A percentile compares a stretch with the other conserved stretches of the same genome.
Conservation (phyloP, 192 early-diverging fungal genomes). For the Coemansia sp. region DNA sequence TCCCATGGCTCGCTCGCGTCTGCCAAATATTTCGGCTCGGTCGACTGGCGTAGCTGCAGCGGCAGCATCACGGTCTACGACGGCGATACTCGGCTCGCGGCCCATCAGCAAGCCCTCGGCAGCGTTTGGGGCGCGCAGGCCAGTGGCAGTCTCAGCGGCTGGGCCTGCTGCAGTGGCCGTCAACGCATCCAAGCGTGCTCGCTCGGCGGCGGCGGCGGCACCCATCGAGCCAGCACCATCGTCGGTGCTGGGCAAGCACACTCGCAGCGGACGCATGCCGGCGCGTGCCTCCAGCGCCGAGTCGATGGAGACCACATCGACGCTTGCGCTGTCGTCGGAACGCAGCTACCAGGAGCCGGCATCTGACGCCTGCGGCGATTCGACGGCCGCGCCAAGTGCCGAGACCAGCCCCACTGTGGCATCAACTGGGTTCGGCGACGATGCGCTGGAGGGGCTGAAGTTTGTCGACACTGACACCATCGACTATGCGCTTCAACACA, state of each 20-base stretch:
- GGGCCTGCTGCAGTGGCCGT: background rate
- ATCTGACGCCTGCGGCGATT: background rate
- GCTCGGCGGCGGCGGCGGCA: constrained; percentile 5
- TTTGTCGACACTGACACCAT: constrained; percentile 38
- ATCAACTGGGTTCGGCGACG: background rate
- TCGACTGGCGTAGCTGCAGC: background rate
- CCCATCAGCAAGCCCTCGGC: constrained; percentile 43
- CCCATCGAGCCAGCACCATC: background rate
- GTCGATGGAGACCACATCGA: background rate
- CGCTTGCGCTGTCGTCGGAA: background rate
- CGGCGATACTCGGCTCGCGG: constrained; percentile 8
- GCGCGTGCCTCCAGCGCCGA: background rate
- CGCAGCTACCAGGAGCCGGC: background rate
- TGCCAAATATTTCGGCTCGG: background rate
- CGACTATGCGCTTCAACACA: constrained; percentile 46
- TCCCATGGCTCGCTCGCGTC: constrained; percentile 9
- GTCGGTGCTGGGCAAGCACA: constrained; percentile 39
- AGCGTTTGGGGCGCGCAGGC: constrained; percentile 26
- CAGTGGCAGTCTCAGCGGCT: background rate
- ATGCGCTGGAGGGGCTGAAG: constrained; percentile 30
- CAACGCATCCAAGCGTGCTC: constrained; percentile 19
- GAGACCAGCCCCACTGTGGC: constrained; percentile 3
- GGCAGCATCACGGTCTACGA: background rate
- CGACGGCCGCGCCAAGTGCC: background rate
- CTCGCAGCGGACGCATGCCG: constrained; percentile 35